Conservation (phyloP, 805 yeast species). For the Debaryomyces hansenii region DNA sequence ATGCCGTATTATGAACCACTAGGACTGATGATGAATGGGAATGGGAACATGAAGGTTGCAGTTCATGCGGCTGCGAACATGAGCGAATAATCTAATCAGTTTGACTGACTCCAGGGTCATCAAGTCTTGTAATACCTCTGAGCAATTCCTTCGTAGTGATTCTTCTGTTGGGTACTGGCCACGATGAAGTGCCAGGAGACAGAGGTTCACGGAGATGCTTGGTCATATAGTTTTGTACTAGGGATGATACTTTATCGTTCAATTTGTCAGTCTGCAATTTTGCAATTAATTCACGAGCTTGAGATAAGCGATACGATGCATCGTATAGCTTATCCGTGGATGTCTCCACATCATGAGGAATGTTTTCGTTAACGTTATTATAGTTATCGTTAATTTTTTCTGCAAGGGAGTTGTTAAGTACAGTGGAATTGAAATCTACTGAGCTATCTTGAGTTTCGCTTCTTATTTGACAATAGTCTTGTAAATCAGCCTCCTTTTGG, state of each 20-base stretch:
- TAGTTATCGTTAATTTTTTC: constrained; percentile 9
- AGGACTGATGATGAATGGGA: no score
- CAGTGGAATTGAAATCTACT: constrained; percentile 9
- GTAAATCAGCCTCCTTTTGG: constrained; percentile 17
- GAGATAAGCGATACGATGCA: constrained; percentile 27
- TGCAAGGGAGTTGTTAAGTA: constrained; percentile 15
- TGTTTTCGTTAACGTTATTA: constrained; percentile 11
- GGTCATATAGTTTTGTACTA: constrained; percentile 21
- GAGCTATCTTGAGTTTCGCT: constrained; percentile 7
- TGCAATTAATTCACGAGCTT: constrained; percentile 22
- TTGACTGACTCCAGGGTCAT: constrained; percentile 4
- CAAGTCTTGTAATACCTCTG: constrained; percentile 20
- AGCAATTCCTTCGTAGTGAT: constrained; percentile 19
- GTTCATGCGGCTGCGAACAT: no score
- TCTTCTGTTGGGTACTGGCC: constrained; percentile 19
- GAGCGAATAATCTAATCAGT: no score
- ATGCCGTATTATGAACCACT: no score
- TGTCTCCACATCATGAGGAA: constrained; percentile 19
- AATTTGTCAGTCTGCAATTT: constrained; percentile 16
- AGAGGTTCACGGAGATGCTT: constrained; percentile 6
- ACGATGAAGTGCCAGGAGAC: constrained; percentile 5
- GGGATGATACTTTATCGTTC: constrained; percentile 16
- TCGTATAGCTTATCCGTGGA: constrained; percentile 40
- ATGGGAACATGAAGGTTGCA: no score
- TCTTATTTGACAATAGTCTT: constrained; percentile 16